These are phyloP conservation scores for Populus trichocarpa DNA, from an alignment of 441 rosid species.

Conservation along the genomic window DNA sequence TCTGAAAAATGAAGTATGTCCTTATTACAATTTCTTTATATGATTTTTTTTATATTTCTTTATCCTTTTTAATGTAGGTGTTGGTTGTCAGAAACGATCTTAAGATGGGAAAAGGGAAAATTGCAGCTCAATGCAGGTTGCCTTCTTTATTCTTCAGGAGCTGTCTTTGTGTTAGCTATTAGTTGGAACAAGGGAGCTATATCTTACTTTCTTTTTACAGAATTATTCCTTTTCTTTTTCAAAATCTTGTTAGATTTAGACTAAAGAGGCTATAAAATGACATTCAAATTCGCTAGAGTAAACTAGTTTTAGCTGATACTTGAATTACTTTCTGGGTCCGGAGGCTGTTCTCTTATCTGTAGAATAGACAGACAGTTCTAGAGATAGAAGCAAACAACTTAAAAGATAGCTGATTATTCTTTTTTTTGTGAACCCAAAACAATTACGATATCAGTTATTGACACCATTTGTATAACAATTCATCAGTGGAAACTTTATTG, in stretches of 20 bases:
- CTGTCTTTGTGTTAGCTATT: background rate
- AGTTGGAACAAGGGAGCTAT: background rate
- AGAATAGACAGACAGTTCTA: background rate
- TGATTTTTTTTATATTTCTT: background rate
- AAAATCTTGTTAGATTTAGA: background rate
- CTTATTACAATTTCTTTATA: background rate
- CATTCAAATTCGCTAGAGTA: background rate
- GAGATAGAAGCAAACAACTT: background rate
- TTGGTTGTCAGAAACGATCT: slow-evolving; percentile 95
- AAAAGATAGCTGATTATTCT: background rate
- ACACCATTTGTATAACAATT: background rate
- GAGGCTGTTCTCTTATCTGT: background rate
- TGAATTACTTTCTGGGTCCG: background rate
- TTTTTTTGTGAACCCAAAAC: background rate
- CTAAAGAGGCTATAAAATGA: background rate
- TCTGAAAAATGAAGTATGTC: background rate
- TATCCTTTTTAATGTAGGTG: slow-evolving; percentile 38
- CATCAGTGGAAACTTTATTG: background rate
- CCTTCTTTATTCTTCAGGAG: background rate
- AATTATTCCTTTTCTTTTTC: background rate
- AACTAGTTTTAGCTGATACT: background rate
- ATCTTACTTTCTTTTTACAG: background rate
- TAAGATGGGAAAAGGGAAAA: slow-evolving; percentile 99
- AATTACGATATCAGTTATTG: background rate
- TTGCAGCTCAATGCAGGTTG: slow-evolving; percentile 98